Conservation (phyloP, 768 basidiomycete species). For the Tulasnella sp. region DNA sequence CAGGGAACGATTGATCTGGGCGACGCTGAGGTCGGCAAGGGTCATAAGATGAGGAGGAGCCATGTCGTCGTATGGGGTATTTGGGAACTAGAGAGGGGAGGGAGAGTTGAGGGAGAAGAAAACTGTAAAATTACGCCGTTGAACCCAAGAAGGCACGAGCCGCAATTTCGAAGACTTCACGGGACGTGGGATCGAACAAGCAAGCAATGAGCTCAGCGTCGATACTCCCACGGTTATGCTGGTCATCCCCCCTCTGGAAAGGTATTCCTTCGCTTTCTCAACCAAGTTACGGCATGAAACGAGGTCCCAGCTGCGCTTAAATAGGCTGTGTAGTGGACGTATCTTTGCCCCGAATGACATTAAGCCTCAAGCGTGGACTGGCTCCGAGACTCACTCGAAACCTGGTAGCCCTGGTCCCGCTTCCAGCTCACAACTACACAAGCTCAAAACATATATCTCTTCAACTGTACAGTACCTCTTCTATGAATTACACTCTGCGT, state of each 20-base stretch:
- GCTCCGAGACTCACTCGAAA: too few relatives aligned
- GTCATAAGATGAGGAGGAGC: slow-evolving; percentile 75
- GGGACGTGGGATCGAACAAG: background rate
- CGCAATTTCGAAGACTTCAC: background rate
- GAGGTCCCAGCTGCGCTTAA: too few relatives aligned
- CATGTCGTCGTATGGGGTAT: slow-evolving; percentile 12
- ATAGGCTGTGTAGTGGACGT: too few relatives aligned
- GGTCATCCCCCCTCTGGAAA: too few relatives aligned
- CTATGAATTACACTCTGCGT: background rate
- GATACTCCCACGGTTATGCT: background rate
- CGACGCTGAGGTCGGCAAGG: slow-evolving; percentile 79
- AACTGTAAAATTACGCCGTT: slow-evolving; percentile 11
- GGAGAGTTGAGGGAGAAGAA: background rate
- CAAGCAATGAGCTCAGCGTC: background rate
- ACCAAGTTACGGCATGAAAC: too few relatives aligned
- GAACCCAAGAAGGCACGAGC: background rate
- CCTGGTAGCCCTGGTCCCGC: too few relatives aligned
- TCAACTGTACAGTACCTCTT: too few relatives aligned
- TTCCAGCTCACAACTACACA: too few relatives aligned
- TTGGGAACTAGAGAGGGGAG: background rate
- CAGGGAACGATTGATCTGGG: slow-evolving; percentile 71
- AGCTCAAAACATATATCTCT: background rate
- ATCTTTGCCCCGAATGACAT: too few relatives aligned
- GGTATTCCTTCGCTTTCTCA: too few relatives aligned
- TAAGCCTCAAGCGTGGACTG: too few relatives aligned